Conservation (phyloP, 768 basidiomycete species). For the Amyloporia xantha region DNA sequence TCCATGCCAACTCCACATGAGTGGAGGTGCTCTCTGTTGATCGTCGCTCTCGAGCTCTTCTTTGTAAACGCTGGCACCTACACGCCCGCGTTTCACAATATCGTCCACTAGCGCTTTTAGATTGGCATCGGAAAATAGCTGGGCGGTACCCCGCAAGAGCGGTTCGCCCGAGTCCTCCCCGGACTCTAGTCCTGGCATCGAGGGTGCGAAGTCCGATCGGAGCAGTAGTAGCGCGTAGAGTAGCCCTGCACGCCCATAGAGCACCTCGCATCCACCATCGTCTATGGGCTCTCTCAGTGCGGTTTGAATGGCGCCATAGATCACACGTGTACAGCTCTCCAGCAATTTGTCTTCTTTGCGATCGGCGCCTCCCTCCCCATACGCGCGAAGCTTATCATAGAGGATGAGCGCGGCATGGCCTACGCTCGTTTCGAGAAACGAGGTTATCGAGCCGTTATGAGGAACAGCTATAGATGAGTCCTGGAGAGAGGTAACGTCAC, state of each 20-base stretch:
- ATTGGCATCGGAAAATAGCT: constrained; percentile 30
- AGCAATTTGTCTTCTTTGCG: constrained; percentile 8
- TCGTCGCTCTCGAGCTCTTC: constrained; percentile 20
- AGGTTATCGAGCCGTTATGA: constrained; percentile 10
- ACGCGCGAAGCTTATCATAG: constrained; percentile 13
- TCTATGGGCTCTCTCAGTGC: constrained; percentile 14
- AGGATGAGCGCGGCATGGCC: constrained; percentile 24
- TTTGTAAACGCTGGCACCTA: constrained; percentile 31
- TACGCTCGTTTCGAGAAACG: constrained; percentile 25
- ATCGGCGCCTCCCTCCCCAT: constrained; percentile 4
- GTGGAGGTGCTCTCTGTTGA: constrained; percentile 26
- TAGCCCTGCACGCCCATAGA: constrained; percentile 54
- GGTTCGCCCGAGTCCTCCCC: constrained; percentile 1
- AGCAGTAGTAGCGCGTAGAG: constrained; percentile 46
- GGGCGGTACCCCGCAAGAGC: constrained; percentile 8
- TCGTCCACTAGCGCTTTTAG: constrained; percentile 35
- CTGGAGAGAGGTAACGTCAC: constrained; percentile 7
- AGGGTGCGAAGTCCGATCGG: constrained; percentile 21
- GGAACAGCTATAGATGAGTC: constrained; percentile 6
- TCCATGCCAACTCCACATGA: constrained; percentile 60
- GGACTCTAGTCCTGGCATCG: not conserved
- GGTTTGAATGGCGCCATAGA: constrained; percentile 12
- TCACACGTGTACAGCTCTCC: constrained; percentile 9
- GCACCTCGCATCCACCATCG: constrained; percentile 48
- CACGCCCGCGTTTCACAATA: constrained; percentile 38